These are phyloP conservation scores for Eucalyptus albens DNA, from an alignment of 345 rosid genomes.

Conservation along the genomic window DNA sequence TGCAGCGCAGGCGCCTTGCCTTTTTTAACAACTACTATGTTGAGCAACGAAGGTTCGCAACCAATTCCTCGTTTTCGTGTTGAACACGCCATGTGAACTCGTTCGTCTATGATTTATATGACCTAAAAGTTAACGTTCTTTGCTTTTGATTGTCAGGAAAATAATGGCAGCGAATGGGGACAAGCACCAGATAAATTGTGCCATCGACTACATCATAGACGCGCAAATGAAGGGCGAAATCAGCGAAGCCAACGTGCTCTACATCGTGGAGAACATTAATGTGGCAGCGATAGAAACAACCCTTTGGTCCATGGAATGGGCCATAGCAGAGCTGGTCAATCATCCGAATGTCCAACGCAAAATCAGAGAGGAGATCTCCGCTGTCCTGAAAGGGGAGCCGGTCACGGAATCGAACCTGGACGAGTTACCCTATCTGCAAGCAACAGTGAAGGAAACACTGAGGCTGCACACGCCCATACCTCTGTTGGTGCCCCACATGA, in stretches of 20 bases:
- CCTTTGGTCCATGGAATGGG: conserved; percentile 72
- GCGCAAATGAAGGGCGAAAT: conserved; percentile 53
- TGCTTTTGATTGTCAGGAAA: conserved; percentile 7
- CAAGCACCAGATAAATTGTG: conserved; percentile 34
- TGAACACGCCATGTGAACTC: neutral
- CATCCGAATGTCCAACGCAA: conserved; percentile 35
- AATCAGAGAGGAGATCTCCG: conserved; percentile 29
- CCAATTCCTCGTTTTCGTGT: neutral
- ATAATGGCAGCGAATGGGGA: conserved; percentile 33
- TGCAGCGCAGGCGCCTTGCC: conserved; percentile 40
- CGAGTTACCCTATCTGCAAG: conserved; percentile 36
- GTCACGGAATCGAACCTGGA: conserved; percentile 31
- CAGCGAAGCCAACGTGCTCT: conserved; percentile 44
- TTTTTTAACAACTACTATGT: conserved; percentile 41
- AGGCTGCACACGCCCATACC: conserved; percentile 56
- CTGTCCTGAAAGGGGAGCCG: conserved; percentile 11
- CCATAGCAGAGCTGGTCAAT: conserved; percentile 51
- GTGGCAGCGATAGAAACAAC: conserved; percentile 68
- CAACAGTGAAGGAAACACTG: conserved; percentile 42
- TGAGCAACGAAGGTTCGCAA: conserved; percentile 20
- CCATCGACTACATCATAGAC: conserved; percentile 46
- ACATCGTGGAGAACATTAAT: conserved; percentile 59
- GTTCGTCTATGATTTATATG: neutral
- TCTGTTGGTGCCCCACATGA: conserved; percentile 54
- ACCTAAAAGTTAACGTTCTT: neutral